Conservation (phyloP, 768 basidiomycete species). For the Macrolepiota dolichaula region DNA sequence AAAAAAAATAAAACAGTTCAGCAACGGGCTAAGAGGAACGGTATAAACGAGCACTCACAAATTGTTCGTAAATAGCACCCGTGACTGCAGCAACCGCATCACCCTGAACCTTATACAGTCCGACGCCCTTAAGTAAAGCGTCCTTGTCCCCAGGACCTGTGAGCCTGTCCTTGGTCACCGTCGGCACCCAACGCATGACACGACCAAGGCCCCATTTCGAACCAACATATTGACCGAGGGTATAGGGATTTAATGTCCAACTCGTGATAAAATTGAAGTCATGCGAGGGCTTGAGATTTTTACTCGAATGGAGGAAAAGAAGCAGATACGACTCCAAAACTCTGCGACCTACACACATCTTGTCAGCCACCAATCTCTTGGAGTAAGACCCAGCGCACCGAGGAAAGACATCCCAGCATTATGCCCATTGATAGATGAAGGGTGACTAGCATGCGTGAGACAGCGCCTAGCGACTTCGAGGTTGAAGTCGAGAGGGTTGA, state of each 20-base stretch:
- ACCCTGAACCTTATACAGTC: slow-evolving; percentile 76
- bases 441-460: slow-evolving; percentile 78
- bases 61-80: slow-evolving; percentile 78
- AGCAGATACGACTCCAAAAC: slow-evolving; percentile 74
- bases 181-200: slow-evolving; percentile 73
- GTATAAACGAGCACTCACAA: slow-evolving; percentile 45
- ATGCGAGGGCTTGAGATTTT: slow-evolving; percentile 40
- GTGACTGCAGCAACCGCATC: slow-evolving; percentile 73
- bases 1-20: slow-evolving; percentile 9
- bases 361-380: neutral
- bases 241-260: slow-evolving; percentile 63
- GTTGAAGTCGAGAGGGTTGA: slow-evolving; percentile 66
- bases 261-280: slow-evolving; percentile 57
- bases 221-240: slow-evolving; percentile 72
- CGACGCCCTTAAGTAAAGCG: slow-evolving; percentile 48
- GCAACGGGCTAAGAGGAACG: neutral
- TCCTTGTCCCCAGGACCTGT: slow-evolving; percentile 23
- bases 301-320: slow-evolving; percentile 62
- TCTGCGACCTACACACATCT: slow-evolving; percentile 63
- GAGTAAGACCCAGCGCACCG: slow-evolving; percentile 40
- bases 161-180: slow-evolving; percentile 37
- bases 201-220: slow-evolving; percentile 72
- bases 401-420: slow-evolving; percentile 72
- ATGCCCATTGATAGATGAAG: slow-evolving; percentile 61
- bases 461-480: slow-evolving; percentile 67